Evolutionary conservation across 768 basidiomycete species (phyloP).

Genomic region (Clavaria fumosa): DNA sequence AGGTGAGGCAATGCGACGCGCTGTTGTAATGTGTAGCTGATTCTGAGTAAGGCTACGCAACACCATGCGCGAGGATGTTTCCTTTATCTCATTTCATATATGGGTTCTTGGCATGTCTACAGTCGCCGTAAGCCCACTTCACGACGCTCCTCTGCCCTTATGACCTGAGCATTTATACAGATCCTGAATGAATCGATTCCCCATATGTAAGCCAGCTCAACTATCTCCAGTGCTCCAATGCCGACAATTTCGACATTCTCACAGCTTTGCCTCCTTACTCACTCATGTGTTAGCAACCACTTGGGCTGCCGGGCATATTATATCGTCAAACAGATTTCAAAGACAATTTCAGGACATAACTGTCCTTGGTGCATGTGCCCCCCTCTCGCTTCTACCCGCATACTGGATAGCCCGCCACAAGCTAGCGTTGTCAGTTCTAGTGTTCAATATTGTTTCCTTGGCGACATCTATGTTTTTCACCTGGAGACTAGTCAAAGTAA

Average conservation of each 20-base stretch:
- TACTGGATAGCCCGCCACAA: conserved; percentile 49
- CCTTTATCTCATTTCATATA: conserved; percentile 64
- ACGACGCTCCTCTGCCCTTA: conserved; percentile 7
- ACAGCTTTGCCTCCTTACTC: conserved; percentile 43
- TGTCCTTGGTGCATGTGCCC: conserved; percentile 48
- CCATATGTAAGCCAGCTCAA: conserved; percentile 29
- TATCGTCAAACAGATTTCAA: conserved; percentile 42
- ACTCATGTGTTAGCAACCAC: conserved; percentile 60
- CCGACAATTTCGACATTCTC: not conserved
- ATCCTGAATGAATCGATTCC: conserved; percentile 67
- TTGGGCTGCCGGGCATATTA: conserved; percentile 59
- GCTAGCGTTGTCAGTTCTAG: conserved; percentile 52
- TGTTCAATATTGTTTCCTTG: conserved; percentile 44
- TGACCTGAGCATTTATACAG: not conserved
- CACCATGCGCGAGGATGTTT: conserved; percentile 64
- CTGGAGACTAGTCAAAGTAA: conserved; percentile 61
- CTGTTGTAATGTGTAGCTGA: no score
- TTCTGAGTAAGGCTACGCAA: conserved; percentile 58
- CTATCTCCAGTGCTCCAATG: not conserved
- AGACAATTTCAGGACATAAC: conserved; percentile 38
- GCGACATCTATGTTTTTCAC: conserved; percentile 48
- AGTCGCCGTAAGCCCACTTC: conserved; percentile 30
- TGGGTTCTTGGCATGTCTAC: conserved; percentile 72
- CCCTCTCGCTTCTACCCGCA: conserved; percentile 34
- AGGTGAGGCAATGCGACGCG: no score